Evolutionary conservation across 345 rosid species (phyloP).

Genomic region (Populus euphratica): DNA sequence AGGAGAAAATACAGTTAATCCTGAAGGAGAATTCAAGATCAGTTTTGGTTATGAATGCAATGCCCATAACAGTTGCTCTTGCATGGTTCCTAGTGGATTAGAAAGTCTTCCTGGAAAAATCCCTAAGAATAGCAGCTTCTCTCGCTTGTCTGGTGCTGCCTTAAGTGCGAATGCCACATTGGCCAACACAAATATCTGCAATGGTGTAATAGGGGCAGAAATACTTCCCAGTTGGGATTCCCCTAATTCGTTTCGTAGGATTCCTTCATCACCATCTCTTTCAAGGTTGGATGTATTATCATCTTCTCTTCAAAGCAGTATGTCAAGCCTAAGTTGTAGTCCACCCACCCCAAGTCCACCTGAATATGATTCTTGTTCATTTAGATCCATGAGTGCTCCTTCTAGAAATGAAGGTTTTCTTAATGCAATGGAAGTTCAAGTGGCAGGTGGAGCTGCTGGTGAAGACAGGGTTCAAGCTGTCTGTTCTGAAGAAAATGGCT

Average conservation of each 20-base stretch:
- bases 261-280: slow-evolving; percentile 71
- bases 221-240: slow-evolving; percentile 88
- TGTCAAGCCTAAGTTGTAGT: slow-evolving; percentile 79
- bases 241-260: slow-evolving; percentile 73
- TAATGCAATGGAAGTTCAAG: slow-evolving; percentile 71
- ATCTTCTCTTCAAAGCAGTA: slow-evolving; percentile 78
- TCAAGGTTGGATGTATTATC: slow-evolving; percentile 80
- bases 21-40: slow-evolving; percentile 73
- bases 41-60: slow-evolving; percentile 92
- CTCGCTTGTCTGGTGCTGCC: slow-evolving; percentile 97
- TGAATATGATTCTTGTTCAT: slow-evolving; percentile 57
- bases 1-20: slow-evolving; percentile 34
- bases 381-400: slow-evolving; percentile 60
- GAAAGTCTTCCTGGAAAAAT: slow-evolving; percentile 38
- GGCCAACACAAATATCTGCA: slow-evolving; percentile 90
- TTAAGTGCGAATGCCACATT: slow-evolving; percentile 92
- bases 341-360: slow-evolving; percentile 58
- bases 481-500: slow-evolving; percentile 93
- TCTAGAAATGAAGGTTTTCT: slow-evolving; percentile 67
- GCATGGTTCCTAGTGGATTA: slow-evolving; percentile 25
- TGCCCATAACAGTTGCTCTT: slow-evolving; percentile 24
- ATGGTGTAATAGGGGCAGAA: slow-evolving; percentile 80
- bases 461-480: slow-evolving; percentile 98
- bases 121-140: slow-evolving; percentile 64
- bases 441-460: slow-evolving; percentile 99